A percentile compares a stretch with the other conserved stretches of the same genome.
phyloP scores from a whole-genome alignment of 225 moss, liverwort and hornwort genomes.

The Asterella californica region DNA sequence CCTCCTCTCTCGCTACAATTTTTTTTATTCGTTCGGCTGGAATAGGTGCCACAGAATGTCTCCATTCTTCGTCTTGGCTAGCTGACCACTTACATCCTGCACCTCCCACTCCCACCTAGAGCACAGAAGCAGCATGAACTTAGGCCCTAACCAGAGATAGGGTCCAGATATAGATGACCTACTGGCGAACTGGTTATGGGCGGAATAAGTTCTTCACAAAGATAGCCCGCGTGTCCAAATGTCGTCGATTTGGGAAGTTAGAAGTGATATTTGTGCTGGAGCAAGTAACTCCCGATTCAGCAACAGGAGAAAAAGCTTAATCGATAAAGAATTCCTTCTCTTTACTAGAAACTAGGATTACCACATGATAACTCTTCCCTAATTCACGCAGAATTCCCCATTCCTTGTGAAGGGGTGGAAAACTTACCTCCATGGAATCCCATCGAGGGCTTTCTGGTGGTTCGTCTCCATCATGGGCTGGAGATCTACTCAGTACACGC shows the following conservation, averaged over 20 bases:
- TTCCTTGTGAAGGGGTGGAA: not conserved
- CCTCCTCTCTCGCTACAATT: conserved; percentile 64
- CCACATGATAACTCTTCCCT: too few species aligned
- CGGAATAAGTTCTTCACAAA: not conserved
- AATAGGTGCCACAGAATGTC: conserved; percentile 85
- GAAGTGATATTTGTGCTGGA: too few species aligned
- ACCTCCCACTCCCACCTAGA: conserved; percentile 77
- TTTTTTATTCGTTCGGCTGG: conserved; percentile 69
- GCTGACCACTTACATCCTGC: conserved; percentile 77
- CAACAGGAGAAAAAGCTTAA: too few species aligned
- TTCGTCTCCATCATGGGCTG: conserved; percentile 18
- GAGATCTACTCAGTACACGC: conserved; percentile 22
- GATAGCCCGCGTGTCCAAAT: not conserved
- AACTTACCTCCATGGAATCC: conserved; percentile 37
- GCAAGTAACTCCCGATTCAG: too few species aligned
- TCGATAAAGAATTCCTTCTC: too few species aligned
- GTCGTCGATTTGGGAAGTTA: too few species aligned
- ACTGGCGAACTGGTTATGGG: not conserved
- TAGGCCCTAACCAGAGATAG: not conserved
- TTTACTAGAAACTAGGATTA: too few species aligned
- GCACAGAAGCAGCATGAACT: not conserved
- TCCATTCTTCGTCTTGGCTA: conserved; percentile 92
- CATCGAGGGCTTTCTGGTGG: conserved; percentile 28
- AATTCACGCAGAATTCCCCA: not conserved
- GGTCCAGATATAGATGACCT: too few species aligned